Conservation (phyloP, 192 early-diverging fungal species). For the Spizellomyces sp. region DNA sequence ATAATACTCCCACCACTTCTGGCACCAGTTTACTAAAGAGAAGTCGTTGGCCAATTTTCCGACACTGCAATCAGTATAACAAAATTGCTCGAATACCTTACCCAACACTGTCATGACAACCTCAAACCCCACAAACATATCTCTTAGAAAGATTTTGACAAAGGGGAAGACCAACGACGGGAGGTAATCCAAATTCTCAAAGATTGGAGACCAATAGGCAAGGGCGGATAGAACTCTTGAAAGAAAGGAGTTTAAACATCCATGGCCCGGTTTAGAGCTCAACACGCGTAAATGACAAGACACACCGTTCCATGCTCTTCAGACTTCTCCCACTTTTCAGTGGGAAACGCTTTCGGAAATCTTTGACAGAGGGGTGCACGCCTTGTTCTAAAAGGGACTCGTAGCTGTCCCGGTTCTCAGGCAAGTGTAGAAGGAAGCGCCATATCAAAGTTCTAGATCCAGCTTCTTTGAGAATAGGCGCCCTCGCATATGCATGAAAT, state of each 20-base stretch:
- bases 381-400: slow-evolving; percentile 52
- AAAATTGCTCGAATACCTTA: slow-evolving; percentile 29
- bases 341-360: slow-evolving; percentile 51
- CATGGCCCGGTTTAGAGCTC: too few relatives aligned
- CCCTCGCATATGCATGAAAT: too few relatives aligned
- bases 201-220: slow-evolving; percentile 62
- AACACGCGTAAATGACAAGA: background rate
- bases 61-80: background rate
- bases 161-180: slow-evolving; percentile 64
- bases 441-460: slow-evolving; percentile 51
- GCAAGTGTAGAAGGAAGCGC: slow-evolving; percentile 52
- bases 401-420: slow-evolving; percentile 57
- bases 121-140: slow-evolving; percentile 60
- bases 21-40: slow-evolving; percentile 60
- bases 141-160: slow-evolving; percentile 53
- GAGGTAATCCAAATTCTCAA: slow-evolving; percentile 61
- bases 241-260: background rate
- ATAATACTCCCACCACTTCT: slow-evolving; percentile 73
- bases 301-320: slow-evolving; percentile 51
- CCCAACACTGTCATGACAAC: slow-evolving; percentile 55
- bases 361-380: slow-evolving; percentile 40
- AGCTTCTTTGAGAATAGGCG: too few relatives aligned
- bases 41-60: background rate
- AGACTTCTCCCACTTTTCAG: slow-evolving; percentile 51
- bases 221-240: slow-evolving; percentile 53